These are phyloP conservation scores for Paraphaeosphaeria sporulosa DNA, from an alignment of 2,329 filamentous ascomycete species.

Conservation along the genomic window DNA sequence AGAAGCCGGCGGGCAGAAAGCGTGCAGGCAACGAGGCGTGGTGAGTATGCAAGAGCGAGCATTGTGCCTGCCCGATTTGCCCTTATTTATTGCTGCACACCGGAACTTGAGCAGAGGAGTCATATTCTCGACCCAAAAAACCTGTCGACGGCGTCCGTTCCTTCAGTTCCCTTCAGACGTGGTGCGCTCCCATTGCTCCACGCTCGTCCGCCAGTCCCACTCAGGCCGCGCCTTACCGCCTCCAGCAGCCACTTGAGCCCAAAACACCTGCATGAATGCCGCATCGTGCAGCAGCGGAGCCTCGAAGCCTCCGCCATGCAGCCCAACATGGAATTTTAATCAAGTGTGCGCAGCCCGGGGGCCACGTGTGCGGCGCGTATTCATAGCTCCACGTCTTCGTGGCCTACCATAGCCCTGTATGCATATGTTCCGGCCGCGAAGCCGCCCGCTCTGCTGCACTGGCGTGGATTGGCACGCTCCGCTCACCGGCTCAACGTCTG, in stretches of 20 bases:
- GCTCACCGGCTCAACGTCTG: slow-evolving; percentile 23
- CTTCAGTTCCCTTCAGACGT: slow-evolving; percentile 10
- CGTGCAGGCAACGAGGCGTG: slow-evolving; percentile 15
- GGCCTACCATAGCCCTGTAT: slow-evolving; percentile 17
- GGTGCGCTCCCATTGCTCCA: slow-evolving; percentile 21
- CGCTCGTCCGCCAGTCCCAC: slow-evolving; percentile 9
- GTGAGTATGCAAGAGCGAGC: slow-evolving; percentile 19
- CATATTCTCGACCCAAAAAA: slow-evolving; percentile 18
- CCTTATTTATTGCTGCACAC: slow-evolving; percentile 30
- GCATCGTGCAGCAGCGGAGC: slow-evolving; percentile 21
- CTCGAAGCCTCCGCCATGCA: slow-evolving; percentile 25
- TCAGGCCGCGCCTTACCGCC: slow-evolving; percentile 18
- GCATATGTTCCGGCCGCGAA: slow-evolving; percentile 12
- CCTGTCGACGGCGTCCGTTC: slow-evolving; percentile 14
- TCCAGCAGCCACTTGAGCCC: slow-evolving; percentile 20
- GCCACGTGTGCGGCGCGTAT: slow-evolving; percentile 26
- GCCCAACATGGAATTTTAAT: slow-evolving; percentile 30
- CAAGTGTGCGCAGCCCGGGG: slow-evolving; percentile 20
- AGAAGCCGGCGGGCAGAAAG: slow-evolving; percentile 10
- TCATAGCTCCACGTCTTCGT: slow-evolving; percentile 13
- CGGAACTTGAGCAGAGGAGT: slow-evolving; percentile 19
- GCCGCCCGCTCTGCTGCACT: slow-evolving; percentile 21
- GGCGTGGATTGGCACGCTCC: slow-evolving; percentile 17
- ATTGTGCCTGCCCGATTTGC: slow-evolving; percentile 16
- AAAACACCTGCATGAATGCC: slow-evolving; percentile 18